Base-by-base conservation (phyloP, 2,329 filamentous ascomycete genomes). In the Pleomassaria siparia region DNA sequence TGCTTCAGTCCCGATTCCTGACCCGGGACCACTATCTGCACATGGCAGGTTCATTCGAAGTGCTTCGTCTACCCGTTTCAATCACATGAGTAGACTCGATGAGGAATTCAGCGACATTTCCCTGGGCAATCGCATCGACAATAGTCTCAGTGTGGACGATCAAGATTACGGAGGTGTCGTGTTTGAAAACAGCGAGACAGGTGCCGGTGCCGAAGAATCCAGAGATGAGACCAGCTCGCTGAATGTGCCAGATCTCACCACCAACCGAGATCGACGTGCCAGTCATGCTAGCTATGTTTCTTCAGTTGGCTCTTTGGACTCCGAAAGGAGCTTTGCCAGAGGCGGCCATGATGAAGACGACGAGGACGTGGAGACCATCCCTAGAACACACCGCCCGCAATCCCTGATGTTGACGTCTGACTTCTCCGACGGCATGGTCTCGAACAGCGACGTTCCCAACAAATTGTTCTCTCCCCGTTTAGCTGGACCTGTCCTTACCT, bases 341-440 rank as follows among this genome's bases (percentile, higher is more conserved):
- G 62, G 64, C 24, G 55, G 57, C 7, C 71, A 63, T 13, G 56
- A 66, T 22, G 64, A 71, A 4, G 66, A 73, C 16, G 73, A 79
- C 22, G 72, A 76, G 13, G 77, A 79, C 6, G 64, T 80, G 9
- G 77, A 80, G 51, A 74, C 71, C 9, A 76, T 80, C 43, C 69
- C 75, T 18, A 59, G 67, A 29, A 54, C 50, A 7, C 56, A 65
- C 21, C 47, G 56, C 35, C 56, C 59, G 9, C 20, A 40, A 13
- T 56, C 54, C 11, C 56, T 59, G 2, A 59, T 58, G 11, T 40
- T 42, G 1, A 47, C 29, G 1, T 55, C 61, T 7, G 62, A 62
- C 1, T 28, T 59, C 13, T 62, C 63, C 0, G 58, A 66, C 20
- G 66, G 64, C 46, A 65, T 70, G 56, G 42, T 69, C 15, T 63